Evolutionary conservation across 1,284 basidiomycete species (phyloP), one percentile per base, ranked within the genome.

Genomic region (Sporisorium scitamineum): DNA sequence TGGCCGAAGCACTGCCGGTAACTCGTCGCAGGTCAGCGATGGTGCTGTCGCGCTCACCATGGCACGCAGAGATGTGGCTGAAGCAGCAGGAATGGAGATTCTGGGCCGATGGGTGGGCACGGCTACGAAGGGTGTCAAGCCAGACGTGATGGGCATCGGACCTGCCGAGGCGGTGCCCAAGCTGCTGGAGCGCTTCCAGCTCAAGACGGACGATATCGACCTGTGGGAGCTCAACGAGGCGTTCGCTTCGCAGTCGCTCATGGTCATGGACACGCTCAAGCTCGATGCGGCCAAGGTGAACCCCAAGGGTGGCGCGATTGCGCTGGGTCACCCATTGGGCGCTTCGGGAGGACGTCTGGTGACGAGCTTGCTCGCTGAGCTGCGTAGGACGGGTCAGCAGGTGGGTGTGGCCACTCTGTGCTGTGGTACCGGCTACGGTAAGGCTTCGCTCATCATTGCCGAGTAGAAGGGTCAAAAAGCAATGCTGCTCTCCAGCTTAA

Each of bases 161-260:
- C 83, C 83, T 11, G 82, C 82, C 18, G 70, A 73, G 18, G 77
- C 78, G 0, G 75, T 78, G n/a, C 82, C 82, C 24, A 80, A 80
- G 55, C 68, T 85, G 41, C 67, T 85, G 13, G 44, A 81, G 42
- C 76, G 78, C 37, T 79, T 77, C 60, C 72, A 74, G 32, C 67
- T 85, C 52, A 65, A 51, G 37, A 67, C 70, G 16, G 59, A 71
- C n/a, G 81, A 85, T 26, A 56, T 85, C 9, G 82, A 82, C 53
- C 65, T 85, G n/a, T 85, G 73, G 71, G 83, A 85, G 66, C 56
- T 85, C 53, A 85, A 85, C 61, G 83, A 84, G 57, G 83, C 83
- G 26, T 85, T 85, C 54, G 83, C 83, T 11, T 82, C 80, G 29
- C 82, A 85, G 59, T 70, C 77, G 39, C 61, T 84, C 20, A 82